Evolutionary conservation across 805 yeast species (phyloP).

Genomic region (Wickerhamiella allomyrinae): DNA sequence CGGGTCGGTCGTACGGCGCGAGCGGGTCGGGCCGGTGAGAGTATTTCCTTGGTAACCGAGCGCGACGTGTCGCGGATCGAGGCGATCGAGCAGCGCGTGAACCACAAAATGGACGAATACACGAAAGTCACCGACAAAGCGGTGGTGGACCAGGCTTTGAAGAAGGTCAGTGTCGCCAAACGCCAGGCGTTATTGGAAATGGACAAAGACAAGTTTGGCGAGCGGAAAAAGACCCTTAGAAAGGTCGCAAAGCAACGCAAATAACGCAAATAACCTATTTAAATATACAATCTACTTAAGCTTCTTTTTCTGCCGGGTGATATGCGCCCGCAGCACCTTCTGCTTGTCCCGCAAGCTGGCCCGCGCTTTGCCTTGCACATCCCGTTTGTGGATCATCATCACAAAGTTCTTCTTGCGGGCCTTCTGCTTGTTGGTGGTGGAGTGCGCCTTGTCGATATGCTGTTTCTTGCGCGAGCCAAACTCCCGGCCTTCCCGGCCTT

Average conservation of each 20-base stretch:
- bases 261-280: neutral
- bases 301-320: constrained; percentile 81
- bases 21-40: constrained; percentile 83
- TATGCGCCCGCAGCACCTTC: constrained; percentile 70
- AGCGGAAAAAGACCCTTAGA: constrained; percentile 40
- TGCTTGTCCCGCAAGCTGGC: constrained; percentile 85
- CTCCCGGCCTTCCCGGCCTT: constrained; percentile 88
- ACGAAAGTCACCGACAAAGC: constrained; percentile 58
- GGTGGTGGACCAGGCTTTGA: constrained; percentile 59
- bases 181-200: constrained; percentile 85
- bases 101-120: constrained; percentile 64
- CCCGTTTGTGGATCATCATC: constrained; percentile 93
- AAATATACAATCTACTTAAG: constrained; percentile 27
- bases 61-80: constrained; percentile 69
- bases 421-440: constrained; percentile 92
- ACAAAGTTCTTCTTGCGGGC: constrained; percentile 97
- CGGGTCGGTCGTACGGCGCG: constrained; percentile 98
- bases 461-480: constrained; percentile 74
- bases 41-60: constrained; percentile 71
- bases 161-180: constrained; percentile 63
- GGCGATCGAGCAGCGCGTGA: constrained; percentile 76
- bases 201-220: constrained; percentile 86
- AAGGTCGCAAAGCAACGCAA: constrained; percentile 21
- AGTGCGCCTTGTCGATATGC: constrained; percentile 50
- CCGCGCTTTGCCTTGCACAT: constrained; percentile 88